Percentiles rank a stretch among this genome's conserved stretches.
phyloP scores from a whole-genome alignment of 768 basidiomycete genomes.

The Panaeolus papilionaceus region DNA sequence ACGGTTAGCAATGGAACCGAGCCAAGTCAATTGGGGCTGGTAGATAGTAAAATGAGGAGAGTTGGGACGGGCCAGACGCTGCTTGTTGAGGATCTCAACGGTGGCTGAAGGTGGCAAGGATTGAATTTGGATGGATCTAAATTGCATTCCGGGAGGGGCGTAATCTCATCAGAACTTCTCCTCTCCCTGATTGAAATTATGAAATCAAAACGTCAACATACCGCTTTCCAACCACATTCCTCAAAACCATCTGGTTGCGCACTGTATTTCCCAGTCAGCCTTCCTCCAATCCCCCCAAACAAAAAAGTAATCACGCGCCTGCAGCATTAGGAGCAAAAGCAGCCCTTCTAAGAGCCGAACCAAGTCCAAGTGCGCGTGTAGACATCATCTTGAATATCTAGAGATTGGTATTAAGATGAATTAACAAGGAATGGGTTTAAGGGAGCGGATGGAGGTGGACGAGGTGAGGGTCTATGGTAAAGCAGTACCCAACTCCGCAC shows the following conservation, averaged over 20 bases:
- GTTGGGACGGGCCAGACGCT: slow-evolving; percentile 87
- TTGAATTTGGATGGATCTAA: slow-evolving; percentile 66
- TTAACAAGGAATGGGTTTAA: slow-evolving; percentile 8
- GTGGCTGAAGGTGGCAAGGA: slow-evolving; percentile 66
- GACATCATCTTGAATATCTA: slow-evolving; percentile 41
- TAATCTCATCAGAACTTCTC: slow-evolving; percentile 6
- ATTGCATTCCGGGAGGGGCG: slow-evolving; percentile 13
- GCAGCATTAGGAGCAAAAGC: slow-evolving; percentile 47
- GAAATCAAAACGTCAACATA: slow-evolving; percentile 25
- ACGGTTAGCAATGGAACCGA: slow-evolving; percentile 87
- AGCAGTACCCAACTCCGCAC: not conserved
- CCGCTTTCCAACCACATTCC: slow-evolving; percentile 51
- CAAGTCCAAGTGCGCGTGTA: slow-evolving; percentile 63
- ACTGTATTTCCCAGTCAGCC: slow-evolving; percentile 34
- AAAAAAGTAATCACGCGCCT: slow-evolving; percentile 28
- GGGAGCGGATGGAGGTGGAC: slow-evolving; percentile 11
- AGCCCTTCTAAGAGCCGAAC: slow-evolving; percentile 58
- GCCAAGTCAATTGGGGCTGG: slow-evolving; percentile 92
- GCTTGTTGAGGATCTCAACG: slow-evolving; percentile 78
- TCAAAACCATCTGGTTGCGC: slow-evolving; percentile 47
- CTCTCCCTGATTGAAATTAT: not conserved
- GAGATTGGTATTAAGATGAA: slow-evolving; percentile 7
- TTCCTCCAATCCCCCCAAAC: slow-evolving; percentile 34
- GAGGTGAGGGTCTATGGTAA: slow-evolving; percentile 12
- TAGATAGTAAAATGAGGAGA: slow-evolving; percentile 98